Evolutionary conservation across 139 green algal species (phyloP).

Genomic region (Chlamydomonas sp.): DNA sequence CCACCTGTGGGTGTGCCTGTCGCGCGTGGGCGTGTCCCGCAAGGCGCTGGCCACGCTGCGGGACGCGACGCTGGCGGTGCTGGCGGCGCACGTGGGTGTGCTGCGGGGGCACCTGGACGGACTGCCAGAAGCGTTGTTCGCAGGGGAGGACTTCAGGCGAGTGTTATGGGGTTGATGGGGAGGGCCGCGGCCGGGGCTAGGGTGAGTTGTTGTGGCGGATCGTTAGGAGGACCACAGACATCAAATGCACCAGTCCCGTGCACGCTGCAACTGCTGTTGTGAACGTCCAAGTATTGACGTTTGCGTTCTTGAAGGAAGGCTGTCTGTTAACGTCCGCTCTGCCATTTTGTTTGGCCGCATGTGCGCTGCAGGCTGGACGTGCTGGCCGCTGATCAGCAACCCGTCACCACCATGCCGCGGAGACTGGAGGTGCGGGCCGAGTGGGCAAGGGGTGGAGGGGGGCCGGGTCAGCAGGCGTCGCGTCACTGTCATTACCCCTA

Average conservation of each 20-base stretch:
- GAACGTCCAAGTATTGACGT: too few relatives aligned
- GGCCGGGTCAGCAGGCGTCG: too few relatives aligned
- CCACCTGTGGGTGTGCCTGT: constrained; percentile 8
- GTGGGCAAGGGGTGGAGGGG: too few relatives aligned
- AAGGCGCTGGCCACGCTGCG: constrained; percentile 7
- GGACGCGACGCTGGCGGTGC: background rate
- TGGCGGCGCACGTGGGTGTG: background rate
- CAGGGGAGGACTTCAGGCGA: constrained; percentile 31
- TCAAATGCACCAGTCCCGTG: too few relatives aligned
- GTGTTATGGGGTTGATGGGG: background rate
- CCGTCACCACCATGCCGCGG: constrained; percentile 14
- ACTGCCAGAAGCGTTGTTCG: constrained; percentile 17
- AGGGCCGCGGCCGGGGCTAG: background rate
- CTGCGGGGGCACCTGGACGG: constrained; percentile 13
- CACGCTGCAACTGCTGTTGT: too few relatives aligned
- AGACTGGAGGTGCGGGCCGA: constrained; percentile 21
- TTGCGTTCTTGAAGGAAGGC: too few relatives aligned
- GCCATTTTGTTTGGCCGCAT: too few relatives aligned
- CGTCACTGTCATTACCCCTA: too few relatives aligned
- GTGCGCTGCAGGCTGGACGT: constrained; percentile 14
- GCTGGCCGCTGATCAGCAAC: constrained; percentile 19
- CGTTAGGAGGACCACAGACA: too few relatives aligned
- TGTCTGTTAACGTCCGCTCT: too few relatives aligned
- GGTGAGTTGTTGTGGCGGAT: too few relatives aligned
- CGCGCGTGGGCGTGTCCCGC: background rate